Evolutionary conservation across 345 rosid species (phyloP), one percentile per base, ranked within the genome.

Genomic region (Salix udensis): DNA sequence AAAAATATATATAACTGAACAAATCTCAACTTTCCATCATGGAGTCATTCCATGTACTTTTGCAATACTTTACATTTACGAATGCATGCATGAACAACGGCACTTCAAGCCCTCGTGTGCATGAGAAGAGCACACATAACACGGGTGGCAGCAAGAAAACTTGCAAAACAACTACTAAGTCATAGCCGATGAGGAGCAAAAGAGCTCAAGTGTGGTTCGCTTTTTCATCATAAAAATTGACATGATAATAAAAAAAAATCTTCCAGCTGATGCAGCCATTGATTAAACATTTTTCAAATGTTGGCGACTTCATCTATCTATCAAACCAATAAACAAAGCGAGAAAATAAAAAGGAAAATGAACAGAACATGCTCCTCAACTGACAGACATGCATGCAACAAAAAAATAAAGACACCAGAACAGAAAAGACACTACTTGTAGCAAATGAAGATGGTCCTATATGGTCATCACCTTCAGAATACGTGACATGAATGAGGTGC

Each of bases 401-500:
- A 48, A 75, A 67, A 36, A n/a, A 15, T 4, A 60, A 3, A 7
- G 21, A 58, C 46, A 37, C 26, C 11, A 15, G 37, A 16, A 31
- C 37, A 16, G 40, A 34, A 48, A 7, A 18, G 31, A 18, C 19
- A 19, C 21, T 30, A 42, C n/a, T 15, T 61, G 37, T 34, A 34
- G 37, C 37, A 34, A 34, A 34, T 34, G 37, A 34, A 34, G 37
- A 34, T 34, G 37, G 37, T 34, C 34, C 53, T 15, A 58, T 2
- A n/a, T 2, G 48, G 28, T 31, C 13, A 18, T 5, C 87, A 96
- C 99, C 97, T 92, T 94, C 74, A 96, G 89, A 78, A 90, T 88
- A 76, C 99, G 89, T 61, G 98, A 92, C 99, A 96, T 88, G 77
- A 94, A 96, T 19, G 98, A 88, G 70, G 97, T 89, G 37, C 98